Evolutionary conservation across 345 rosid species (phyloP), one percentile per base, ranked within the genome.

Genomic region (Eutrema japonicum): DNA sequence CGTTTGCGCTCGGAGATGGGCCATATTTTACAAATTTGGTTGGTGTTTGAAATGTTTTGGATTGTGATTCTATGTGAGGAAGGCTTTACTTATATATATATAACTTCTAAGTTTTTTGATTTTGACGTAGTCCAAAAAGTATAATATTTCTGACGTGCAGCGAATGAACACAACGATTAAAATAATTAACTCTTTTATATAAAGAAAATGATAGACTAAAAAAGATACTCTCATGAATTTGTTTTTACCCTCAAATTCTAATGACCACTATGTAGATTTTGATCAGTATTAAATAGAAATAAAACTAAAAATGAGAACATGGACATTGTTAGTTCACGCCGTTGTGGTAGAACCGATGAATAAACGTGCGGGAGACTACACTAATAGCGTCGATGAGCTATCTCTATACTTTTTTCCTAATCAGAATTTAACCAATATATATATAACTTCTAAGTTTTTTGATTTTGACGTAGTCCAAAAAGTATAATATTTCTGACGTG

Each of bases 1-100:
- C 71, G 57, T 68, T 54, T 75, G 55, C 55, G 65, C 29, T 63
- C 26, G 61, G 12, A 66, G 57, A 64, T 64, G 36, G 1, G 72
- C 84, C 97, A 88, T 91, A 22, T 47, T 68, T 32, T 62, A 26
- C 46, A n/a, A 71, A 73, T 11, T 29, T 26, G 63, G 26, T 18
- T 57, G 5, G 58, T 49, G 59, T 66, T 66, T 74, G 45, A 66
- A 65, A 38, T 45, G 12, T 46, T 14, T 45, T 18, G 8, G 49
- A 66, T 57, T 59, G 22, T 3, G 52, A 51, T 35, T 37, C 53
- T 18, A n/a, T 52, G 2, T 8, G 40, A 49, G 56, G 40, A 32
- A 8, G 36, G 49, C 69, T 49, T 53, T 37, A 10, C 37, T 62
- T 68, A 68, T 69, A 75, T 61, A 43, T 18, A 53, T 18, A n/a